Base-by-base conservation (phyloP, 192 early-diverging fungal species). In the Podila horticola region DNA sequence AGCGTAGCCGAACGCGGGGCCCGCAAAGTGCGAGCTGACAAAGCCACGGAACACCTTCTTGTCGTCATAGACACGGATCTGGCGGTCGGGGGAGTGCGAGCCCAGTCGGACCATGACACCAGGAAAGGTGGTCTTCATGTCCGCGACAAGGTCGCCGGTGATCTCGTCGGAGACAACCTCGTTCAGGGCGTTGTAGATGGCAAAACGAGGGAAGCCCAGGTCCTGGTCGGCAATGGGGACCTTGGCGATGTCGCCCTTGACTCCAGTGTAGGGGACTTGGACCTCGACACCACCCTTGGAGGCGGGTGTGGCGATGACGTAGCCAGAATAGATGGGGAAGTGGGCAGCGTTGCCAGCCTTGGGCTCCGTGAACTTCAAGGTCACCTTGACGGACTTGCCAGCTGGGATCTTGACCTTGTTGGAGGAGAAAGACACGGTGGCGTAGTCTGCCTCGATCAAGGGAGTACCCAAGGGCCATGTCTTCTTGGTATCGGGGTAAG, bases 291-390 rank as follows among this genome's bases (percentile, higher is more conserved):
- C 49, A 29, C 72, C 64, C 72, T 75, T 51, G 19, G 58, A 63
- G 28, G 65, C 31, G 26, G 87, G 72, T 9, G 66, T 64, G 38
- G 84, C 62, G 26, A 74, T 48, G n/a, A 89, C 58, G 20, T 61
- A 89, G 3, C 88, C 88, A 71, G 86, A 84, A 67, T 86, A 89
- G 7, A 86, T 58, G 11, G 73, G 74, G 63, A 60, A 84, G 5
- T 74, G 26, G 26, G 57, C 57, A 0, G 69, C 68, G 29, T 71
- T 17, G 10, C 76, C 82, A 2, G 33, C 62, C 55, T 67, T 38
- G 38, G 74, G 74, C 26, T 62, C 69, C 10, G 41, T 55, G 30
- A 84, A 59, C n/a, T 26, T 62, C 20, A 81, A 38, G 2, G 59
- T 62, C 19, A 81, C 52, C 24, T 74, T 66, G 28, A 58, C 72